Conservation (phyloP, 2,329 filamentous ascomycete species). For the Aureobasidium namibiae region DNA sequence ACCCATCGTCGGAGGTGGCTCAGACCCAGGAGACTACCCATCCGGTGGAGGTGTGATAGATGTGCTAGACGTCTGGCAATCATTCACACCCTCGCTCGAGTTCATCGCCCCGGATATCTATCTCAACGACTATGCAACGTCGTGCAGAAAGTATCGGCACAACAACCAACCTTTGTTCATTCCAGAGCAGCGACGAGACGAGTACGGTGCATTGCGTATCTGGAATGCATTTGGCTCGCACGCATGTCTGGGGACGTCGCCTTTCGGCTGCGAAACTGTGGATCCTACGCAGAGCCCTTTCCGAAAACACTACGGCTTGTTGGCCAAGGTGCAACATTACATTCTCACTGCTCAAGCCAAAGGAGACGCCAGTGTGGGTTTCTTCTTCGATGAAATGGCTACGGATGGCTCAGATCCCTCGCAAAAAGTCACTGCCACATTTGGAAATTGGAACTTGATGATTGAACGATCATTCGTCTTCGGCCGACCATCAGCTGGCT, state of each 20-base stretch:
- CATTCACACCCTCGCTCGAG: conserved; percentile 36
- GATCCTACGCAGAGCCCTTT: conserved; percentile 26
- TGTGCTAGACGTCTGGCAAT: conserved; percentile 39
- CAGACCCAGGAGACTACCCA: conserved; percentile 38
- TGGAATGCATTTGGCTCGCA: conserved; percentile 37
- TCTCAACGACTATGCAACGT: conserved; percentile 39
- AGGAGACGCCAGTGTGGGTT: conserved; percentile 29
- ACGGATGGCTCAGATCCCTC: conserved; percentile 24
- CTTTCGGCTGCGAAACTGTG: conserved; percentile 38
- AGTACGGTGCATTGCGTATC: conserved; percentile 35
- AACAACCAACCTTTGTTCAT: conserved; percentile 41
- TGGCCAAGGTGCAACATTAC: conserved; percentile 27
- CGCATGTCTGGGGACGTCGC: conserved; percentile 30
- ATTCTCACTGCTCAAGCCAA: conserved; percentile 34
- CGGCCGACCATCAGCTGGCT: conserved; percentile 33
- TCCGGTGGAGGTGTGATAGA: conserved; percentile 38
- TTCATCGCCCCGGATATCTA: conserved; percentile 43
- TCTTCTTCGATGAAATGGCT: conserved; percentile 35
- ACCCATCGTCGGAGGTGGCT: conserved; percentile 35
- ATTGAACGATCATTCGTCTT: conserved; percentile 40
- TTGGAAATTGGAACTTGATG: conserved; percentile 30
- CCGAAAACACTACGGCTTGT: conserved; percentile 34
- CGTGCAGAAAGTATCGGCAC: conserved; percentile 39
- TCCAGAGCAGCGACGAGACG: conserved; percentile 45
- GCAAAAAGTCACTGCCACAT: conserved; percentile 24